phyloP scores from a whole-genome alignment of 2,329 filamentous ascomycete species.

The Colletotrichum nymphaeae region DNA sequence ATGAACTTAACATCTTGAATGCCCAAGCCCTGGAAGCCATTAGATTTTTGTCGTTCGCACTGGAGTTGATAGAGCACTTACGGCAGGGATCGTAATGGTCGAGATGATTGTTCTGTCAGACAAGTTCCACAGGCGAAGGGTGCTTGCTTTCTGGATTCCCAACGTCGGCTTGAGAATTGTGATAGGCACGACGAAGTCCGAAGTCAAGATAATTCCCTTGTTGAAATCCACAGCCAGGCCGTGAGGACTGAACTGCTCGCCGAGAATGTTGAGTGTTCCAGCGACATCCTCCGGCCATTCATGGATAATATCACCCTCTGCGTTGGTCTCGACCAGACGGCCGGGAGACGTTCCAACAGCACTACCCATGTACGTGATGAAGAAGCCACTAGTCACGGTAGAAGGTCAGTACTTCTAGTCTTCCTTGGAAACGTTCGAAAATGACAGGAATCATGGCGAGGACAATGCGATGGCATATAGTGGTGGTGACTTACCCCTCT shows the following conservation, averaged over 20 bases:
- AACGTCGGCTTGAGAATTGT: slow-evolving; percentile 69
- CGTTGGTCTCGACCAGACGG: slow-evolving; percentile 70
- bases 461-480: not conserved
- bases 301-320: slow-evolving; percentile 69
- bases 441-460: not conserved
- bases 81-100: slow-evolving; percentile 70
- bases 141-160: slow-evolving; percentile 66
- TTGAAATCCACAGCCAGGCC: slow-evolving; percentile 69
- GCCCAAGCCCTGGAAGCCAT: slow-evolving; percentile 56
- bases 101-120: slow-evolving; percentile 64
- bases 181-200: slow-evolving; percentile 72
- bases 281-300: slow-evolving; percentile 70
- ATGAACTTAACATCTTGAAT: slow-evolving; percentile 77
- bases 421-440: not conserved
- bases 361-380: slow-evolving; percentile 72
- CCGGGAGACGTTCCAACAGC: slow-evolving; percentile 69
- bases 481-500: slow-evolving; percentile 54
- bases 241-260: slow-evolving; percentile 71
- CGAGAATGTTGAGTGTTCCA: slow-evolving; percentile 65
- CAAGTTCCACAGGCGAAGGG: slow-evolving; percentile 70
- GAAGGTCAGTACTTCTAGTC: not conserved
- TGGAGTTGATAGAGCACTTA: slow-evolving; percentile 39
- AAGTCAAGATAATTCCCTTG: slow-evolving; percentile 68
- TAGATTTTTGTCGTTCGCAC: too few relatives aligned
- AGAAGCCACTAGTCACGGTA: slow-evolving; percentile 58